phyloP scores from a whole-genome alignment of 2,329 filamentous ascomycete genomes.

The Diaporthe ampelina region DNA sequence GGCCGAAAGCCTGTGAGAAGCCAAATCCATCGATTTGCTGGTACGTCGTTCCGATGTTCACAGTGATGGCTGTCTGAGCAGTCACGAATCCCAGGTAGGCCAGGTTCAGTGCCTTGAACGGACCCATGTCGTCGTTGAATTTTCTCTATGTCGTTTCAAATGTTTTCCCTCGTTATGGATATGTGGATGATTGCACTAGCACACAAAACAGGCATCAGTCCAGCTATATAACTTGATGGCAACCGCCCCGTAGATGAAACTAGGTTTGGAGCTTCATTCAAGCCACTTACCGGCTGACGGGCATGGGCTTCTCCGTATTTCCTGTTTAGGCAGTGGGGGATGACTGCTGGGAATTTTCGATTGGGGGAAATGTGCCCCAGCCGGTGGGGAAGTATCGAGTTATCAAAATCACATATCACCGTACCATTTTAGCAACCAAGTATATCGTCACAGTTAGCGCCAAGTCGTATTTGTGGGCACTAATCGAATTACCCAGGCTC shows the following conservation, averaged over 20 bases:
- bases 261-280: not conserved
- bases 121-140: not conserved
- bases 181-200: too few relatives aligned
- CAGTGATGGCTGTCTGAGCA: conserved; percentile 48
- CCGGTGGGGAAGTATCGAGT: conserved; percentile 8
- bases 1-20: conserved; percentile 62
- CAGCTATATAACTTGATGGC: not conserved
- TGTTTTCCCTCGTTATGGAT: not conserved
- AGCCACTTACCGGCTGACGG: not conserved
- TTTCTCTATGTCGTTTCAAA: not conserved
- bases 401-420: conserved; percentile 10
- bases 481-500: not conserved
- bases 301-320: conserved; percentile 15
- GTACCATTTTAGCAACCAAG: not conserved
- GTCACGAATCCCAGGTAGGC: not conserved
- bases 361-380: conserved; percentile 10
- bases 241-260: too few relatives aligned
- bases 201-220: not conserved
- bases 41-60: conserved; percentile 47
- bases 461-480: not conserved
- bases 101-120: not conserved
- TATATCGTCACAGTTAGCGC: too few relatives aligned
- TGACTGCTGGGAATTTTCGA: not conserved
- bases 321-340: not conserved
- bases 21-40: conserved; percentile 63